Conservation (phyloP, 176 grass and related monocot genomes). For the Oryza nivara region DNA sequence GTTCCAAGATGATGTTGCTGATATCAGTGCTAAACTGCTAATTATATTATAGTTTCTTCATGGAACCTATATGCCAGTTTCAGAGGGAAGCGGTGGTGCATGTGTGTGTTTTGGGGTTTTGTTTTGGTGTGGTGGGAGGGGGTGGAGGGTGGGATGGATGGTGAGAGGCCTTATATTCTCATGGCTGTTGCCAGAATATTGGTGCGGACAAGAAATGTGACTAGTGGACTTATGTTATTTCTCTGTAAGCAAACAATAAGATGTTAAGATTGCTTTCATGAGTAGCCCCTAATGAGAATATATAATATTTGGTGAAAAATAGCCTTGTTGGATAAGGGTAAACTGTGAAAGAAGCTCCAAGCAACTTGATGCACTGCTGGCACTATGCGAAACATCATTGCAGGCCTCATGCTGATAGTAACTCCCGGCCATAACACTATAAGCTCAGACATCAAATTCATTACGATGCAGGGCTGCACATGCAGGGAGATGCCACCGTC, state of each 20-base stretch:
- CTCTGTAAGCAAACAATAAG: background rate
- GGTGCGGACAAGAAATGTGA: background rate
- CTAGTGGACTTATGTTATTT: background rate
- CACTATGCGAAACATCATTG: background rate
- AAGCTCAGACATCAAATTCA: background rate
- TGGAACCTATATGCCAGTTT: background rate
- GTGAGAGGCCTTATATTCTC: background rate
- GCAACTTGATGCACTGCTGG: background rate
- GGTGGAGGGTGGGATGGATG: background rate
- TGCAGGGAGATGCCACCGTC: background rate
- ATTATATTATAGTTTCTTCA: constrained; percentile 2
- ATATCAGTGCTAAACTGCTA: background rate
- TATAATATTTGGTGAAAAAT: background rate
- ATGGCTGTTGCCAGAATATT: background rate
- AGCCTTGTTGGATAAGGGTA: background rate
- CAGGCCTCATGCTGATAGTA: background rate
- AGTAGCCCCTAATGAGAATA: background rate
- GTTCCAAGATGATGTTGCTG: constrained; percentile 9
- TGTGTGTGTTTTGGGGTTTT: no score
- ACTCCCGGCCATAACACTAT: background rate
- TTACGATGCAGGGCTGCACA: background rate
- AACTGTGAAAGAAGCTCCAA: background rate
- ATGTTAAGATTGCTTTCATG: background rate
- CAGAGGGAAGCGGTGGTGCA: no score
- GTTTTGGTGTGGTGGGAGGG: background rate